Evolutionary conservation across 2,329 filamentous ascomycete genomes (phyloP).

Genomic region (Pyricularia pennisetigena): DNA sequence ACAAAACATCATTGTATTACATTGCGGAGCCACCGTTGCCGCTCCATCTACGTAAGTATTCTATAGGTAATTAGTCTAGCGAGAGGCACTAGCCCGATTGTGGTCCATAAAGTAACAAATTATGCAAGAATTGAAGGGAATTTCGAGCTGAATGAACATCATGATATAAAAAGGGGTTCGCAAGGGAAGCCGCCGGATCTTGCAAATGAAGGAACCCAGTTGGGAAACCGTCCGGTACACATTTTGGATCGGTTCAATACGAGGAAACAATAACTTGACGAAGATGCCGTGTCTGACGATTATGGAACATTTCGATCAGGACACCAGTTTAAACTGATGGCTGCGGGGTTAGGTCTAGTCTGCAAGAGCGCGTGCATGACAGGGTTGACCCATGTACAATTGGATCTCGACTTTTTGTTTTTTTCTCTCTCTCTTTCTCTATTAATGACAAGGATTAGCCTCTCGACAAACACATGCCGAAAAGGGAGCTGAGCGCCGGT

Average conservation of each 20-base stretch:
- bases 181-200: not conserved
- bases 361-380: not conserved
- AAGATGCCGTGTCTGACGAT: not conserved
- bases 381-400: not conserved
- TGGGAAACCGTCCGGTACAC: not conserved
- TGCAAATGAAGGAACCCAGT: not conserved
- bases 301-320: not conserved
- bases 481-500: constrained; percentile 2
- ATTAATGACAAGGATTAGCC: not conserved
- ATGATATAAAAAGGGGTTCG: not conserved
- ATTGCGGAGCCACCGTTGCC: not conserved
- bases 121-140: not conserved
- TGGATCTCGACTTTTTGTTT: not conserved
- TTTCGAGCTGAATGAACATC: no score
- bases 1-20: not conserved
- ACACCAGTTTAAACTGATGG: not conserved
- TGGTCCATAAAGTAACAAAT: not conserved
- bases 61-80: not conserved
- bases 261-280: not conserved
- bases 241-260: not conserved
- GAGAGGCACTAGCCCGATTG: not conserved
- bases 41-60: not conserved
- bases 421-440: not conserved
- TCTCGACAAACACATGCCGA: constrained; percentile 2
- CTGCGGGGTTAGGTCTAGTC: not conserved